A percentile compares a stretch with the other conserved stretches of the same genome.
These are phyloP conservation scores for Chaetoceros tenuissimus DNA, from an alignment of 108 stramenopile genomes.

Conservation along the genomic window DNA sequence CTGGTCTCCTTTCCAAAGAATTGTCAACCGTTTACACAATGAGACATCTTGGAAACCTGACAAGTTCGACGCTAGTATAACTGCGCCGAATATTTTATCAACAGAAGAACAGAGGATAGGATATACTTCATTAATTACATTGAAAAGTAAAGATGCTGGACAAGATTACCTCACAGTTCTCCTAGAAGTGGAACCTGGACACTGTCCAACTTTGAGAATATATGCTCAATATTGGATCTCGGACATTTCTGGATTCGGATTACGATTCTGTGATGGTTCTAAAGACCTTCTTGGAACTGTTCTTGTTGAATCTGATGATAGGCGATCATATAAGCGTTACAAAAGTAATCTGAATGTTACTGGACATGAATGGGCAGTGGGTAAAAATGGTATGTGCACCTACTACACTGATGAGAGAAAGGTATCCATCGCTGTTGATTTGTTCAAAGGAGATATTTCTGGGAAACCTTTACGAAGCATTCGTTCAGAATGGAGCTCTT, in stretches of 20 bases:
- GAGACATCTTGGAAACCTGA: constrained; percentile 37
- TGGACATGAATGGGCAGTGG: constrained; percentile 69
- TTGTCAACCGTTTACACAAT: constrained; percentile 51
- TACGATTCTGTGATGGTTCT: constrained; percentile 59
- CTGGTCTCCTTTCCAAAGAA: constrained; percentile 63
- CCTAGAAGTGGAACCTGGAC: constrained; percentile 56
- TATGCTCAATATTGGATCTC: constrained; percentile 79
- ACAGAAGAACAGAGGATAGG: not conserved
- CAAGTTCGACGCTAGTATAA: not conserved
- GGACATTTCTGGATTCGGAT: constrained; percentile 69
- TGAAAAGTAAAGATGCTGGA: not conserved
- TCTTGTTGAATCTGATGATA: constrained; percentile 27
- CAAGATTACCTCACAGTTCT: constrained; percentile 45
- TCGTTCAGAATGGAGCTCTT: constrained; percentile 51
- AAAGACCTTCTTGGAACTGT: constrained; percentile 40
- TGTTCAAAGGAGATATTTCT: constrained; percentile 11
- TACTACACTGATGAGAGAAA: constrained; percentile 51
- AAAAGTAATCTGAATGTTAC: constrained; percentile 31
- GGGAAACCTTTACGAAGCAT: constrained; percentile 4
- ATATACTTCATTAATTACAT: not conserved
- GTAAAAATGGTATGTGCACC: constrained; percentile 60
- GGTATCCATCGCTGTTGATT: constrained; percentile 50
- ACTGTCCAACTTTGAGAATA: constrained; percentile 47
- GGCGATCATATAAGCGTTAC: constrained; percentile 15
- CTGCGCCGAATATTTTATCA: not conserved